phyloP scores from a whole-genome alignment of 2,329 filamentous ascomycete species.

The Apiospora phragmitis region DNA sequence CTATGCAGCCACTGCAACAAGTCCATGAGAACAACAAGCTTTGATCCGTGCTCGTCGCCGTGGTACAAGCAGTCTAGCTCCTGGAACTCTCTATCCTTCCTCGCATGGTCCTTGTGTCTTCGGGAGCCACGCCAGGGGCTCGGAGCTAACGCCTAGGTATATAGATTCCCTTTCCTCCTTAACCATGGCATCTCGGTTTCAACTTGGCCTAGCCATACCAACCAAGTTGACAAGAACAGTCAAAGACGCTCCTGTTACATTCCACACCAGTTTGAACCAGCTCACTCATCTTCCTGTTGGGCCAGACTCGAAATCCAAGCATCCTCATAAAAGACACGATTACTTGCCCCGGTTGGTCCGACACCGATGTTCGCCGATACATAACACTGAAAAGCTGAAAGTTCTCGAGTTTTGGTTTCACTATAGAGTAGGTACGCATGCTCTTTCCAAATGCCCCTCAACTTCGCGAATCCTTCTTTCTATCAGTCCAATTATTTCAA shows the following conservation, averaged over 20 bases:
- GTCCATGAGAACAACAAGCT: constrained; percentile 24
- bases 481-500: neutral
- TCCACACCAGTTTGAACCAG: neutral
- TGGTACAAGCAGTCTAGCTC: constrained; percentile 26
- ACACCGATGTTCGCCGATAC: neutral
- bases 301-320: neutral
- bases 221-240: constrained; percentile 2
- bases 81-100: constrained; percentile 23
- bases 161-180: constrained; percentile 37
- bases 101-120: constrained; percentile 31
- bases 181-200: constrained; percentile 27
- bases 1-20: constrained; percentile 23
- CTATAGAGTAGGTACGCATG: neutral
- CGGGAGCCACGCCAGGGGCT: constrained; percentile 28
- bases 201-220: neutral
- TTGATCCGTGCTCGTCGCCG: constrained; percentile 26
- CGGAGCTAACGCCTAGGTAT: constrained; percentile 29
- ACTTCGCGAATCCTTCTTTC: neutral
- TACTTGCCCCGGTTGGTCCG: neutral
- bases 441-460: neutral
- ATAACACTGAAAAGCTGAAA: constrained; percentile 2
- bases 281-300: neutral
- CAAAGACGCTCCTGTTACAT: neutral
- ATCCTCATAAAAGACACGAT: neutral
- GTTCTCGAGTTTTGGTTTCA: neutral